Percentiles rank a stretch among this genome's conserved stretches.
phyloP scores from a whole-genome alignment of 2,329 filamentous ascomycete genomes.

The Botrytis hyacinthi region DNA sequence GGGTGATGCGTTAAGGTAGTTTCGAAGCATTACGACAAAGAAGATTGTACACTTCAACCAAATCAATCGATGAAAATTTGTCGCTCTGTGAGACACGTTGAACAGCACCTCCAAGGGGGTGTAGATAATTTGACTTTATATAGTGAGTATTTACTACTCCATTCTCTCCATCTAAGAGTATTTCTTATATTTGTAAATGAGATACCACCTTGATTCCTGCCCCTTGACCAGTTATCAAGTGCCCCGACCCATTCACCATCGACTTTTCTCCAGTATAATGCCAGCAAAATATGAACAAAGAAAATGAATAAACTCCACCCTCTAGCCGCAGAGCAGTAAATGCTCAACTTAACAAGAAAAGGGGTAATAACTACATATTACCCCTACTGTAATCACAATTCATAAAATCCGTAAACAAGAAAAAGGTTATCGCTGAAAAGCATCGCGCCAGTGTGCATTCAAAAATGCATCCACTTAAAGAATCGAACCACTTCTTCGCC shows the following conservation, averaged over 20 bases:
- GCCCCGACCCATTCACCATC: not conserved
- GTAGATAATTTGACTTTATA: constrained; percentile 3
- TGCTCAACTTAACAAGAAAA: not conserved
- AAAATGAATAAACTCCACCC: constrained; percentile 4
- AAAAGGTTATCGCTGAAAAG: constrained; percentile 15
- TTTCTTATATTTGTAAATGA: not conserved
- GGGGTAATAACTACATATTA: not conserved
- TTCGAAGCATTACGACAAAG: not conserved
- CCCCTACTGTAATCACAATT: constrained; percentile 13
- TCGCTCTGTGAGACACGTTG: not conserved
- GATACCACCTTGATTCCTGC: not conserved
- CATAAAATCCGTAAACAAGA: constrained; percentile 20
- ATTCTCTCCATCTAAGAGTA: not conserved
- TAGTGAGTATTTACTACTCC: not conserved
- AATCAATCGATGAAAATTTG: not conserved
- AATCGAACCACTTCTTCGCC: not conserved
- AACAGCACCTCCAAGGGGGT: not conserved
- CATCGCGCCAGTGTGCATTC: constrained; percentile 10
- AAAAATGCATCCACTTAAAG: constrained; percentile 15
- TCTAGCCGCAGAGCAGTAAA: not conserved
- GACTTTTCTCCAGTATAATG: not conserved
- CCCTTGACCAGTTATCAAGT: not conserved
- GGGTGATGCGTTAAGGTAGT: not conserved
- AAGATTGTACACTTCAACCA: not conserved
- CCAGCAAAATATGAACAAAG: constrained; percentile 13